Percentiles rank a stretch among this genome's conserved stretches.
These are phyloP conservation scores for Fusarium sp. DNA, from an alignment of 2,329 filamentous ascomycete genomes.

Conservation along the genomic window DNA sequence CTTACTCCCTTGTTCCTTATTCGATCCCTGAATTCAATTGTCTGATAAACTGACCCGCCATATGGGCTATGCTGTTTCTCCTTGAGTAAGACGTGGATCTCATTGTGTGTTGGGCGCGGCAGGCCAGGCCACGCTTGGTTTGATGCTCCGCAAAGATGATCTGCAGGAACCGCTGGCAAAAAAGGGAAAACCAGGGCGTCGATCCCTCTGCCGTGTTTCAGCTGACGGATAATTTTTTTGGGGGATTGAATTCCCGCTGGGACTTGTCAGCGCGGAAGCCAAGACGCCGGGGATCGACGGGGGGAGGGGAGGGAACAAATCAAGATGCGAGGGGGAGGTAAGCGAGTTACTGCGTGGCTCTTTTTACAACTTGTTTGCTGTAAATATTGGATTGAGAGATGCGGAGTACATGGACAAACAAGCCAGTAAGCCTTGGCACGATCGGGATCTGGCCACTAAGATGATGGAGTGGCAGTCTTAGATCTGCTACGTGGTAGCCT, in stretches of 20 bases:
- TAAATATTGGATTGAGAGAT: conserved; percentile 21
- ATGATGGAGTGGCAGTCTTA: not conserved
- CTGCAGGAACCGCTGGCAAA: conserved; percentile 32
- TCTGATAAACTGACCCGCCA: not conserved
- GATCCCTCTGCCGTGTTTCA: conserved; percentile 7
- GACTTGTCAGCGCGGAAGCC: conserved; percentile 1
- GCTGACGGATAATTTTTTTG: conserved; percentile 1
- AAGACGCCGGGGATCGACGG: not conserved
- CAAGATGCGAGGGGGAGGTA: conserved; percentile 7
- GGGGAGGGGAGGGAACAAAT: not conserved
- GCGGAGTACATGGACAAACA: conserved; percentile 15
- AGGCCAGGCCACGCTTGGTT: conserved; percentile 4
- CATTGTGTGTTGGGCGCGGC: not conserved
- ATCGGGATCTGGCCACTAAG: conserved; percentile 24
- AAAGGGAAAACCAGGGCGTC: conserved; percentile 1
- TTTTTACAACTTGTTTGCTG: conserved; percentile 11
- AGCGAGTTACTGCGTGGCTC: conserved; percentile 10
- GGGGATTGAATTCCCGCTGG: not conserved
- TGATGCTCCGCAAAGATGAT: conserved; percentile 31
- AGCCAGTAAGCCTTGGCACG: conserved; percentile 29
- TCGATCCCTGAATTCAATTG: not conserved
- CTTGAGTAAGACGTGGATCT: conserved; percentile 19
- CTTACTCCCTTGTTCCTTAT: not conserved
- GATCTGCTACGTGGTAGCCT: conserved; percentile 13
- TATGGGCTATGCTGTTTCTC: conserved; percentile 8